phyloP scores from a whole-genome alignment of 768 basidiomycete genomes.

The Xerocomus potaroensis region DNA sequence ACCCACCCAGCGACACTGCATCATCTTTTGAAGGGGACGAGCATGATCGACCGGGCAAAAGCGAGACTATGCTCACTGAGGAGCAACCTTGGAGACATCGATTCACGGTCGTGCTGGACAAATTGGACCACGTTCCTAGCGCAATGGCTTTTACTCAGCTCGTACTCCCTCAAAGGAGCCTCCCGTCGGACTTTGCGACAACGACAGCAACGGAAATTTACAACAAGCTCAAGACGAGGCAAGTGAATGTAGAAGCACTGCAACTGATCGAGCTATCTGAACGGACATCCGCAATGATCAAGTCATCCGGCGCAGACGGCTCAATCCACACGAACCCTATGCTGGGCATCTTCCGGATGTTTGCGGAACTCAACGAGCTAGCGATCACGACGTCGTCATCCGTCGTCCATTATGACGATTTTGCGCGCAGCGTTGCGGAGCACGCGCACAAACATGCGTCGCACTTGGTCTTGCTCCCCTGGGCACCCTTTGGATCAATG shows the following conservation, averaged over 20 bases:
- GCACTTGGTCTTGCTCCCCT: constrained; percentile 81
- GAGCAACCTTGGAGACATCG: constrained; percentile 44
- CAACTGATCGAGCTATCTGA: constrained; percentile 82
- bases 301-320: constrained; percentile 58
- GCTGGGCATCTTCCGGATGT: constrained; percentile 70
- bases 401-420: constrained; percentile 74
- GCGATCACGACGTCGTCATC: constrained; percentile 60
- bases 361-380: constrained; percentile 67
- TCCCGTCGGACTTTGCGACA: constrained; percentile 5
- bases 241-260: constrained; percentile 65
- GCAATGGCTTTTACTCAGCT: constrained; percentile 90
- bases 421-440: constrained; percentile 64
- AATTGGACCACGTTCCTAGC: constrained; percentile 81
- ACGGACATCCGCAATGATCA: constrained; percentile 62
- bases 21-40: too few relatives aligned
- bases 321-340: constrained; percentile 70
- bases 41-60: constrained; percentile 11
- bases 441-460: constrained; percentile 56
- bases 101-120: constrained; percentile 86
- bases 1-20: too few relatives aligned
- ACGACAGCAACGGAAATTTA: constrained; percentile 2
- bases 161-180: constrained; percentile 43
- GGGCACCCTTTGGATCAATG: constrained; percentile 48
- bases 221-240: constrained; percentile 13
- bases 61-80: constrained; percentile 8